These are phyloP conservation scores for Beauveria caledonica DNA, from an alignment of 2,329 filamentous ascomycete species.

Conservation along the genomic window DNA sequence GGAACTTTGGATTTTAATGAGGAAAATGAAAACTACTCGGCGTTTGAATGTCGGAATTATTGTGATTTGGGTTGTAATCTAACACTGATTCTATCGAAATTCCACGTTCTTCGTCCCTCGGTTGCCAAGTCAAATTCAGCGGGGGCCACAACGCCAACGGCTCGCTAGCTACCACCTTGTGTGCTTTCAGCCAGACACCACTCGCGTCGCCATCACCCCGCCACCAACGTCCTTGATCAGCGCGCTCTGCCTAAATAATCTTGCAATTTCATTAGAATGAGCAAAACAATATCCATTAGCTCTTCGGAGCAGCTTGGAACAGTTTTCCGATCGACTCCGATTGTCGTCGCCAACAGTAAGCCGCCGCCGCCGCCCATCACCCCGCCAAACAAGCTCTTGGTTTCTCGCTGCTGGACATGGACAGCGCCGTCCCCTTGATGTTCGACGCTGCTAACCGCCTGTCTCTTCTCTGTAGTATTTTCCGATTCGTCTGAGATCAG, in stretches of 20 bases:
- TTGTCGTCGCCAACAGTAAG: slow-evolving; percentile 88
- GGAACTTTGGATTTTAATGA: no score
- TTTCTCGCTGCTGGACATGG: slow-evolving; percentile 9
- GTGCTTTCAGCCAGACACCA: background rate
- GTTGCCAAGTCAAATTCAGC: background rate
- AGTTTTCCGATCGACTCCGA: slow-evolving; percentile 61
- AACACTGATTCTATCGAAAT: background rate
- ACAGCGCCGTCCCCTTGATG: background rate
- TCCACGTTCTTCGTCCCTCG: background rate
- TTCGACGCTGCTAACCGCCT: background rate
- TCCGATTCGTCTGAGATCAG: slow-evolving; percentile 82
- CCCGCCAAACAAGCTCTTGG: slow-evolving; percentile 1
- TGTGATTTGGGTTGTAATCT: no score
- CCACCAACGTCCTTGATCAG: background rate
- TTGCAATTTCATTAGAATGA: slow-evolving; percentile 14
- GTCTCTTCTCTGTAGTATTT: slow-evolving; percentile 52
- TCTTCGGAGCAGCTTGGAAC: slow-evolving; percentile 56
- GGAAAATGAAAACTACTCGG: no score
- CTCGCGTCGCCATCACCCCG: slow-evolving; percentile 2
- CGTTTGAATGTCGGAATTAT: no score
- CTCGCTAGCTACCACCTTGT: background rate
- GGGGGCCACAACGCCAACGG: background rate
- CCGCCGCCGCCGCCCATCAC: slow-evolving; percentile 18
- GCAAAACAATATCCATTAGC: slow-evolving; percentile 25
- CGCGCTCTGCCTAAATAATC: background rate